Percentiles rank a stretch among this genome's conserved stretches.
Conservation (phyloP, 2,329 filamentous ascomycete species). For the Rasamsonia emersonii region DNA sequence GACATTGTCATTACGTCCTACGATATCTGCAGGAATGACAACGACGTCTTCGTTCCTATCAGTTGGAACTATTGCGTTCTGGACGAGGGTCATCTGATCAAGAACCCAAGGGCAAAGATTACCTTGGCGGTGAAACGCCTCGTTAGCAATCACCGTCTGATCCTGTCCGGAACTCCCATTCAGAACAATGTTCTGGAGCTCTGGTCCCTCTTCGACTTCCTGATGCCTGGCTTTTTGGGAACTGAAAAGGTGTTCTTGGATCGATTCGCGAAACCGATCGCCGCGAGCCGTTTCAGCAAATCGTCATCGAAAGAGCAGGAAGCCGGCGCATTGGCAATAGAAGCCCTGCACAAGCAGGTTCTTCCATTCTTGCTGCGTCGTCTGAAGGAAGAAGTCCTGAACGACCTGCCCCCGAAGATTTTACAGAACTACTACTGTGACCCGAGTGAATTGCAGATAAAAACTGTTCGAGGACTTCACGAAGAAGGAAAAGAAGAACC, state of each 20-base stretch:
- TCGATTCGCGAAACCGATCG: conserved; percentile 89
- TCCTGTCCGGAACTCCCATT: conserved; percentile 92
- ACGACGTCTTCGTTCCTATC: conserved; percentile 70
- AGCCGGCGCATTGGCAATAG: conserved; percentile 88
- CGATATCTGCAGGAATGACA: conserved; percentile 93
- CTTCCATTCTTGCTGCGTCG: conserved; percentile 91
- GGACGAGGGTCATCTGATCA: conserved; percentile 96
- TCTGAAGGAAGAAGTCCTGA: conserved; percentile 93
- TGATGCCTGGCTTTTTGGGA: conserved; percentile 97
- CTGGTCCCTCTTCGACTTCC: conserved; percentile 96
- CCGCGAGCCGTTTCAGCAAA: conserved; percentile 89
- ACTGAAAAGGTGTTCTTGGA: conserved; percentile 96
- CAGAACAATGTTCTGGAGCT: conserved; percentile 96
- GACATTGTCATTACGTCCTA: conserved; percentile 97
- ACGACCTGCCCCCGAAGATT: conserved; percentile 96
- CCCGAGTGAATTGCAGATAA: conserved; percentile 84
- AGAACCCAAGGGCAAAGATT: conserved; percentile 96
- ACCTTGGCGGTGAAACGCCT: conserved; percentile 86
- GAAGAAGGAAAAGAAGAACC: conserved; percentile 82
- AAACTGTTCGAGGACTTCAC: conserved; percentile 95
- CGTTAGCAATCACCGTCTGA: conserved; percentile 85
- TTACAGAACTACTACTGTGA: conserved; percentile 99
- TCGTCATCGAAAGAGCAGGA: conserved; percentile 98
- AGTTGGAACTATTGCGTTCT: conserved; percentile 97
- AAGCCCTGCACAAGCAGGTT: conserved; percentile 97